These are phyloP conservation scores for Crucibulum laeve DNA, from an alignment of 768 basidiomycete genomes.

Conservation along the genomic window DNA sequence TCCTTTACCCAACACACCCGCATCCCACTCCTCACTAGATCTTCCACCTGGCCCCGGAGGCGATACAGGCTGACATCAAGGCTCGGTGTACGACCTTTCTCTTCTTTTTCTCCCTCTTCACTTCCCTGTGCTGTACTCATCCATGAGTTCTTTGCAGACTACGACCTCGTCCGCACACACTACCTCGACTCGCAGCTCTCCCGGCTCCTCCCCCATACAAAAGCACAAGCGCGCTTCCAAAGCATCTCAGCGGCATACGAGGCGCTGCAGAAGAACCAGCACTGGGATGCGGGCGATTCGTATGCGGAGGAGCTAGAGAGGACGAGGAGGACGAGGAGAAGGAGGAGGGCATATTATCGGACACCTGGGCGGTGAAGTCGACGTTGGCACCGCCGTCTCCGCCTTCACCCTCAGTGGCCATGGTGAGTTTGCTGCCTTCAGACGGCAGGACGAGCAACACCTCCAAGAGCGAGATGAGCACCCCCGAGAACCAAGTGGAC, in stretches of 20 bases:
- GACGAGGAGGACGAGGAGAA: constrained; percentile 32
- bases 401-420: no score
- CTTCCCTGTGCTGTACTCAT: background rate
- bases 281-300: constrained; percentile 25
- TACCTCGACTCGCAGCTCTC: constrained; percentile 63
- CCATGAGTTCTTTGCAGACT: constrained; percentile 38
- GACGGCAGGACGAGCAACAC: no score
- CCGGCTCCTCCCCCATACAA: constrained; percentile 32
- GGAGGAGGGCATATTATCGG: constrained; percentile 7
- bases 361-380: no score
- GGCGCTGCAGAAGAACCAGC: constrained; percentile 22
- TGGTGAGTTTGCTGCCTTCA: no score
- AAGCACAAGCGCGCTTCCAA: constrained; percentile 60
- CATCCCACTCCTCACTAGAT: constrained; percentile 68
- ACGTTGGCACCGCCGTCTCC: no score
- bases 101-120: background rate
- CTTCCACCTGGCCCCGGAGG: constrained; percentile 56
- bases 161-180: constrained; percentile 66
- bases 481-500: no score
- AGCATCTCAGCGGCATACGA: constrained; percentile 65
- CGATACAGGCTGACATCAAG: constrained; percentile 61
- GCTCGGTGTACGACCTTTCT: constrained; percentile 48
- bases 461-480: no score
- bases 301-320: constrained; percentile 50
- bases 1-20: constrained; percentile 47